Conservation (phyloP, 768 basidiomycete species). For the Lactarius psammicola region DNA sequence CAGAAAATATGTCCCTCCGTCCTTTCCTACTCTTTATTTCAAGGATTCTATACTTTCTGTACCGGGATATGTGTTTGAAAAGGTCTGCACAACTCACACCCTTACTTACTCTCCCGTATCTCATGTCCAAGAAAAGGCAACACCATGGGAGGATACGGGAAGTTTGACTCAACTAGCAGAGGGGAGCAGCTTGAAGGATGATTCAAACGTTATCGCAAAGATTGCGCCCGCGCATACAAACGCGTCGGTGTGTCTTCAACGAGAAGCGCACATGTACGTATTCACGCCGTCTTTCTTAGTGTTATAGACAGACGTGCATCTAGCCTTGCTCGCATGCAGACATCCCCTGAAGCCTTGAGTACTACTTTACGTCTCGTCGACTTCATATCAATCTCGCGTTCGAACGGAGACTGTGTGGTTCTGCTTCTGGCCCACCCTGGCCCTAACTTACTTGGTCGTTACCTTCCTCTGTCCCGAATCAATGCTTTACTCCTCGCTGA, state of each 20-base stretch:
- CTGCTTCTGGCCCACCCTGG: conserved; percentile 72
- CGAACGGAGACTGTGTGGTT: conserved; percentile 65
- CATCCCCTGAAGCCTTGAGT: conserved; percentile 50
- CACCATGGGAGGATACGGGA: conserved; percentile 70
- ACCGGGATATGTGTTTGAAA: conserved; percentile 73
- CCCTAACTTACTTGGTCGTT: conserved; percentile 64
- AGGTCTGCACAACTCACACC: conserved; percentile 40
- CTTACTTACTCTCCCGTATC: background rate
- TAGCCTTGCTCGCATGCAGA: conserved; percentile 52
- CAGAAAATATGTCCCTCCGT: conserved; percentile 55
- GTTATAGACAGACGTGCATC: conserved; percentile 3
- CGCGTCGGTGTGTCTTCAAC: conserved; percentile 67
- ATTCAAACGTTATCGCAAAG: conserved; percentile 66
- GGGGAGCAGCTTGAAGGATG: conserved; percentile 67
- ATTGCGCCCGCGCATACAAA: conserved; percentile 71
- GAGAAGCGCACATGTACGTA: conserved; percentile 66
- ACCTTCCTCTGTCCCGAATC: conserved; percentile 62
- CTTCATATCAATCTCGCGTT: conserved; percentile 62
- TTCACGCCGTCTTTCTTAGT: background rate
- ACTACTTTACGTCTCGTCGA: conserved; percentile 59
- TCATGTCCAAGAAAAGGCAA: conserved; percentile 42
- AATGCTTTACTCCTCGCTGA: conserved; percentile 67
- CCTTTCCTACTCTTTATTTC: conserved; percentile 59
- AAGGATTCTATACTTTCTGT: conserved; percentile 54
- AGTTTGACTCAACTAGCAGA: conserved; percentile 68